phyloP scores from a whole-genome alignment of 441 rosid species.

The Syzygium malaccense region DNA sequence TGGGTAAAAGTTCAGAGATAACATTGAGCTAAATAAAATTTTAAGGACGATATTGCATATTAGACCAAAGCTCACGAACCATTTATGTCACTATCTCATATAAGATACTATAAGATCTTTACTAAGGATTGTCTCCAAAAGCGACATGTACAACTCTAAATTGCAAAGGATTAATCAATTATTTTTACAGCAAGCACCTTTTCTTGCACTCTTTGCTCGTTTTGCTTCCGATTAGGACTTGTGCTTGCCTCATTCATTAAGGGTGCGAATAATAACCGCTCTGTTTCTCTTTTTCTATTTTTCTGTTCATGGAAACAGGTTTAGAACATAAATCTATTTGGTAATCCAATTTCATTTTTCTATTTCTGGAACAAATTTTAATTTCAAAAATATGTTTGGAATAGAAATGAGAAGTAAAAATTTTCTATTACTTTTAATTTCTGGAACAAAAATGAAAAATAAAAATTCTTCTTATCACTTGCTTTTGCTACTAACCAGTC shows the following conservation, averaged over 20 bases:
- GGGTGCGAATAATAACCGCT: too few relatives aligned
- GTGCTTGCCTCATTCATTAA: not conserved
- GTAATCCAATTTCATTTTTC: too few relatives aligned
- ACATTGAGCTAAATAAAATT: not conserved
- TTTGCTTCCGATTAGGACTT: not conserved
- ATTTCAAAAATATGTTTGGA: too few relatives aligned
- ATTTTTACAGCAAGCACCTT: not conserved
- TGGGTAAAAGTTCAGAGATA: accelerated
- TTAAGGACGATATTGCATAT: not conserved
- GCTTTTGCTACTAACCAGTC: too few relatives aligned
- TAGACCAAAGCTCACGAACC: accelerated
- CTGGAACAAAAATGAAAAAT: too few relatives aligned
- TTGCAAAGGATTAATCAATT: not conserved
- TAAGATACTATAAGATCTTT: not conserved
- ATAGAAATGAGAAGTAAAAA: too few relatives aligned
- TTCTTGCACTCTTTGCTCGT: not conserved
- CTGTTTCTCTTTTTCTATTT: too few relatives aligned
- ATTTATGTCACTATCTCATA: not conserved
- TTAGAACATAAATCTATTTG: too few relatives aligned
- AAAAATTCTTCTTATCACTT: too few relatives aligned
- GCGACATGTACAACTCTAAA: not conserved
- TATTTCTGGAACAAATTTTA: too few relatives aligned
- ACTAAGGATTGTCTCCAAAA: not conserved
- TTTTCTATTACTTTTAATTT: too few relatives aligned
- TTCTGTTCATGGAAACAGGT: too few relatives aligned